Conservation (phyloP, 163 green algal genomes). For the Coccomyxa subellipsoidea region DNA sequence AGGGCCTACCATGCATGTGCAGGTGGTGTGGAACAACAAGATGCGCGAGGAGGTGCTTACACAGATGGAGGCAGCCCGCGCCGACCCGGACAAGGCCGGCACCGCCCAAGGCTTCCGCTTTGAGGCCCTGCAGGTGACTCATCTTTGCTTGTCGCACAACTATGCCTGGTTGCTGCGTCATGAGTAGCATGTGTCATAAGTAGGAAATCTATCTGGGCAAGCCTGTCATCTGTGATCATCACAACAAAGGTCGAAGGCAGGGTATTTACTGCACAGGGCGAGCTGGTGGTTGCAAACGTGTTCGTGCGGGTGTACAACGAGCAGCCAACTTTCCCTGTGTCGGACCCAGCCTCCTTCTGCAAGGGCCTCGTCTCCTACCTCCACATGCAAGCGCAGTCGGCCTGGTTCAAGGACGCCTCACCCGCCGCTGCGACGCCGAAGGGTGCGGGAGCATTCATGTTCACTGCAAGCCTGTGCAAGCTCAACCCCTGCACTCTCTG, state of each 20-base stretch:
- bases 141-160: neutral
- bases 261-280: constrained; percentile 38
- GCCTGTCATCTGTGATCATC: neutral
- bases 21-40: constrained; percentile 77
- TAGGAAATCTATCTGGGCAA: too few relatives aligned
- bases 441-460: too few relatives aligned
- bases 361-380: constrained; percentile 51
- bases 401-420: neutral
- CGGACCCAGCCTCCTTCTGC: constrained; percentile 64
- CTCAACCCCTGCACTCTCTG: too few relatives aligned
- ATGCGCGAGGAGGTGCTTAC: constrained; percentile 75
- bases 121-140: neutral
- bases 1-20: neutral
- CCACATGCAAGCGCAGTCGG: neutral
- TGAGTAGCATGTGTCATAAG: too few relatives aligned
- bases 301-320: constrained; percentile 83
- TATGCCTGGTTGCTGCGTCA: too few relatives aligned
- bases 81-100: constrained; percentile 5
- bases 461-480: too few relatives aligned
- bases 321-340: constrained; percentile 48
- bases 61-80: constrained; percentile 31
- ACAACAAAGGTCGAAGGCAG: too few relatives aligned
- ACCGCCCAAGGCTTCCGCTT: constrained; percentile 7
- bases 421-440: neutral
- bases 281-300: constrained; percentile 79